Conservation (phyloP, 129 eudicot genomes). For the Helichrysum umbraculigerum region DNA sequence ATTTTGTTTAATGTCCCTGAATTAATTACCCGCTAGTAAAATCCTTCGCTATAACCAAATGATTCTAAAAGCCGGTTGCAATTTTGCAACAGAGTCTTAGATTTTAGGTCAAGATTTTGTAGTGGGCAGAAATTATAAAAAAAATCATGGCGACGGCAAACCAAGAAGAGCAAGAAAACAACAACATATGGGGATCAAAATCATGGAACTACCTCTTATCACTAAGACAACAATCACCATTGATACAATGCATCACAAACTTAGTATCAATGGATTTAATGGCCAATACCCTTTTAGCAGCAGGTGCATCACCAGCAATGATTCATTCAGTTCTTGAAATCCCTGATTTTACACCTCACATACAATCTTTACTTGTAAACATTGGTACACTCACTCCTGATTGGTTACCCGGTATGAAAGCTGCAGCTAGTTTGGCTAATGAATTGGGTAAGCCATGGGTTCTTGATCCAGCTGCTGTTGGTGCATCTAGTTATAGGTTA, state of each 20-base stretch:
- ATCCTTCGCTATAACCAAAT: no score
- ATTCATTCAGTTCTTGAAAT: slow-evolving; percentile 63
- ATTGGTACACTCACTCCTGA: slow-evolving; percentile 76
- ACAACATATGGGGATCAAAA: neutral
- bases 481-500: slow-evolving; percentile 65
- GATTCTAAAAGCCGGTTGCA: no score
- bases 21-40: no score
- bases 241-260: slow-evolving; percentile 44
- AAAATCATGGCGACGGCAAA: neutral
- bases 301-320: slow-evolving; percentile 98
- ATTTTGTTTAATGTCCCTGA: no score
- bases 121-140: neutral
- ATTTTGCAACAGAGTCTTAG: no score
- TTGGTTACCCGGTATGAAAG: slow-evolving; percentile 85
- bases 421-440: slow-evolving; percentile 62
- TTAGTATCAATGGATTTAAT: slow-evolving; percentile 84
- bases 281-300: slow-evolving; percentile 85
- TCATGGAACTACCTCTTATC: neutral
- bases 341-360: slow-evolving; percentile 82
- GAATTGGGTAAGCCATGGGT: slow-evolving; percentile 70
- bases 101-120: no score
- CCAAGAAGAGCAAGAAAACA: neutral
- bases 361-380: slow-evolving; percentile 61
- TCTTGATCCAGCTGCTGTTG: slow-evolving; percentile 94
- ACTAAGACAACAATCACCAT: slow-evolving; percentile 15